A percentile compares a stretch with the other conserved stretches of the same genome.
phyloP scores from a whole-genome alignment of 1,139 yeast species.

The Meyerozyma elateridarum region DNA sequence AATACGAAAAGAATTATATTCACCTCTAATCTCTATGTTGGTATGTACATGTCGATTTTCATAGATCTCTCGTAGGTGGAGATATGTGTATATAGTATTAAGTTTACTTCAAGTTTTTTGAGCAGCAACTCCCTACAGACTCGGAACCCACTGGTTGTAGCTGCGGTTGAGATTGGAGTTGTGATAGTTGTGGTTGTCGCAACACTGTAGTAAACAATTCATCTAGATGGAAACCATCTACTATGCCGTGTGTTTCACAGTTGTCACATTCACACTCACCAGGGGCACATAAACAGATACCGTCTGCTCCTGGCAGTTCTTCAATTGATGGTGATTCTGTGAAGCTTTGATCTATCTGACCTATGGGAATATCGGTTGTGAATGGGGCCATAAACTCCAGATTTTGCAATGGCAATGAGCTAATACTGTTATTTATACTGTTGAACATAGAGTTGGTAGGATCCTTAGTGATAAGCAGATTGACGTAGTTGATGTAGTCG shows the following conservation, averaged over 20 bases:
- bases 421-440: not conserved
- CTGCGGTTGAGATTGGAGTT: not conserved
- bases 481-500: slow-evolving; percentile 10
- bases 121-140: too few species aligned
- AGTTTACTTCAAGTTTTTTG: too few species aligned
- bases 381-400: slow-evolving; percentile 8
- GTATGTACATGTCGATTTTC: too few species aligned
- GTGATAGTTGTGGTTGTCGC: not conserved
- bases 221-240: slow-evolving; percentile 44
- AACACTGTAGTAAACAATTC: slow-evolving; percentile 30
- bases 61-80: too few species aligned
- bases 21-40: too few species aligned
- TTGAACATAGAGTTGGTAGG: not conserved
- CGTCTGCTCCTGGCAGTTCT: slow-evolving; percentile 7
- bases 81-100: too few species aligned
- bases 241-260: slow-evolving; percentile 53
- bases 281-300: slow-evolving; percentile 39
- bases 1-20: too few species aligned
- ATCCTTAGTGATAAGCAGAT: not conserved
- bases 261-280: slow-evolving; percentile 48
- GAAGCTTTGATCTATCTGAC: not conserved
- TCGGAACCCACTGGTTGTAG: too few species aligned
- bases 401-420: slow-evolving; percentile 5
- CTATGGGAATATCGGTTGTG: slow-evolving; percentile 3
- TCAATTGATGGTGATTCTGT: slow-evolving; percentile 3